Conservation (phyloP, 2,329 filamentous ascomycete species). For the Cladosporium austrohemisphaericum region DNA sequence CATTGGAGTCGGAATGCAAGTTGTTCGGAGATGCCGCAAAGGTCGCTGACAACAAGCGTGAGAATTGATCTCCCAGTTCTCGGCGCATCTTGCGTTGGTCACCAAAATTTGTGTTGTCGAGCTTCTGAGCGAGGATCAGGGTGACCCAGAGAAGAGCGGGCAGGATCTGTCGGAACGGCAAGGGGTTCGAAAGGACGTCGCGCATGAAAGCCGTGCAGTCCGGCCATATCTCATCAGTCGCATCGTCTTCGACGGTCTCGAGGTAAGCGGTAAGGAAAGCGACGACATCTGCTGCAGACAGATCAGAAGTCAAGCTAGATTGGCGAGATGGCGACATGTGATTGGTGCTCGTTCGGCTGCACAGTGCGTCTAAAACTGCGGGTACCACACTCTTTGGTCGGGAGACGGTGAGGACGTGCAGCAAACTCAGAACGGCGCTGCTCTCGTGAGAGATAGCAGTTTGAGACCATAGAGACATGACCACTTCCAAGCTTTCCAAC, state of each 20-base stretch:
- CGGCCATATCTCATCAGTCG: conserved; percentile 96
- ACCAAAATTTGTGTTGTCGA: conserved; percentile 96
- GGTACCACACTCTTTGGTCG: conserved; percentile 88
- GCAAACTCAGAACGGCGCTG: conserved; percentile 71
- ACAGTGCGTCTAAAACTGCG: conserved; percentile 92
- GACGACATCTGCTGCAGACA: conserved; percentile 79
- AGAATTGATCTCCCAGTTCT: conserved; percentile 87
- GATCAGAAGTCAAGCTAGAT: conserved; percentile 80
- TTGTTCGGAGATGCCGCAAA: conserved; percentile 61
- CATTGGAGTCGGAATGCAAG: conserved; percentile 21
- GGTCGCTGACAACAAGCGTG: conserved; percentile 82
- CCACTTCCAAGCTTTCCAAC: conserved; percentile 86
- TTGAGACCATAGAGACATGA: conserved; percentile 77
- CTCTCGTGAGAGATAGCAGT: conserved; percentile 36
- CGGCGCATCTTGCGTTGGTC: conserved; percentile 89
- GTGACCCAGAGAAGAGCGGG: conserved; percentile 84
- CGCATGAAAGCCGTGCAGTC: conserved; percentile 89
- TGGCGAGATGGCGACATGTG: conserved; percentile 75
- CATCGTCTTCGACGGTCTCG: conserved; percentile 86
- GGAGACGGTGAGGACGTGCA: conserved; percentile 88
- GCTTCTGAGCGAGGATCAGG: conserved; percentile 85
- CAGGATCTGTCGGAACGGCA: conserved; percentile 88
- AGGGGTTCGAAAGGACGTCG: conserved; percentile 87
- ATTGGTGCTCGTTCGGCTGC: conserved; percentile 82
- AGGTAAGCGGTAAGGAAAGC: conserved; percentile 89